Evolutionary conservation across 2,329 filamentous ascomycete genomes (phyloP), one percentile per base, ranked within the genome.

Genomic region (Bipolaris victoriae): DNA sequence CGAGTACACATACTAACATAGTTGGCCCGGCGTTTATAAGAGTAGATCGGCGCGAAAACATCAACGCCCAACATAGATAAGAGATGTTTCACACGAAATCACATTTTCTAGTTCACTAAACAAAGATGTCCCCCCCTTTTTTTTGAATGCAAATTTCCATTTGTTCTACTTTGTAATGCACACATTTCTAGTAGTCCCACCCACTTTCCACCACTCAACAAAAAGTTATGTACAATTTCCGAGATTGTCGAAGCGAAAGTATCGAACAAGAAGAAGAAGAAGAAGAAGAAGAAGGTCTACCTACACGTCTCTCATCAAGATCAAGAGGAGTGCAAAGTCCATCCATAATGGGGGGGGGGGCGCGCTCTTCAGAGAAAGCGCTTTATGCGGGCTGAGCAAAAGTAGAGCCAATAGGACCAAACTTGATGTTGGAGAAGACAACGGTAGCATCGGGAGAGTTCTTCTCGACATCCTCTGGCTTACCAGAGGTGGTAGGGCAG

Each of bases 391-490:
- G 69, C 63, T 69, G 60, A 49, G 66, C 62, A 58, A 76, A 77
- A 22, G 76, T 78, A 16, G 76, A 76, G 53, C 72, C 73, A 58
- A 78, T 75, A 20, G 74, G 71, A 7, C 76, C 76, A 49, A 77
- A 75, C 66, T 70, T 73, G 67, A 78, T 77, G 72, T 77, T 77
- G 59, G 69, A 73, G 68, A 69, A 78, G 64, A 72, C 63, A 49
- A 78, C 76, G 15, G 67, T 70, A 11, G 74, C 65, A 49, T 66
- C 71, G 18, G 74, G 69, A 18, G 59, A 63, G 56, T 76, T 68
- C n/a, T 66, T 45, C 70, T 77, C 75, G 6, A 78, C 72, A 22
- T 76, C 70, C 40, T 67, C 68, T 13, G 76, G 76, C 60, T 66
- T 69, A 40, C 76, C 76, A 43, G 71, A 75, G 61, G 66, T 63